Base-by-base conservation (phyloP, 2,329 filamentous ascomycete genomes). In the Neobulgaria alba region DNA sequence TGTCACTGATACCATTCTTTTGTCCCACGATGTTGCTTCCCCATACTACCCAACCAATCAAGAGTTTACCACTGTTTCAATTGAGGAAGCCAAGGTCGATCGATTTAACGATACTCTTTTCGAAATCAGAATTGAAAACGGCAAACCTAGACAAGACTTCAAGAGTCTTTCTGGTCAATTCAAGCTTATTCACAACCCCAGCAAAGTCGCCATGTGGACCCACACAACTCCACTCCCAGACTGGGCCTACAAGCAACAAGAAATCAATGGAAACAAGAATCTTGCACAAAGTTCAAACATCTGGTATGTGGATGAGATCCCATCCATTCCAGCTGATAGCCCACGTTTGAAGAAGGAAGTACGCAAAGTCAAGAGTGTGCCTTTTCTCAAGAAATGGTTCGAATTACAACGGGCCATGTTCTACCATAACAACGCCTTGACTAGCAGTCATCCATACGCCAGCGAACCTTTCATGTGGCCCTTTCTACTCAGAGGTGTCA, bases 211-310 rank as follows among this genome's bases (percentile, higher is more conserved):
- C 51, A 94, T 98, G 90, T 98, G 92, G 92, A 98, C 92, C 19
- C 90, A 96, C 63, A 84, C 84, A 26, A 92, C 80, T 45, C 86
- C 92, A 36, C 77, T 98, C n/a, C 92, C 92, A 3, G 92, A 98
- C 3, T 98, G 92, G 92, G 92, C 75, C 18, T 90, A 85, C 69
- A 92, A 93, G 63, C 92, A 98, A 64, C 90, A 94, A 58, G 92
- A 98, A 63, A 95, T 98, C 70, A 98, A 98, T 63, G 92, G 92
- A 45, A 98, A 98, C 73, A 98, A 98, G 76, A 93, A 95, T 61
- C 69, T 93, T 39, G 72, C 79, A 19, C 85, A 90, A 48, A 81
- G 83, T 60, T 95, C 87, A 61, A 98, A 98, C 61, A 73, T 95
- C 47, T 98, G 92, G 92, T 82, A 84, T 53, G 83, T 89, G 10